Base-by-base conservation (phyloP, 345 rosid genomes). In the Raphanus raphanistrum region DNA sequence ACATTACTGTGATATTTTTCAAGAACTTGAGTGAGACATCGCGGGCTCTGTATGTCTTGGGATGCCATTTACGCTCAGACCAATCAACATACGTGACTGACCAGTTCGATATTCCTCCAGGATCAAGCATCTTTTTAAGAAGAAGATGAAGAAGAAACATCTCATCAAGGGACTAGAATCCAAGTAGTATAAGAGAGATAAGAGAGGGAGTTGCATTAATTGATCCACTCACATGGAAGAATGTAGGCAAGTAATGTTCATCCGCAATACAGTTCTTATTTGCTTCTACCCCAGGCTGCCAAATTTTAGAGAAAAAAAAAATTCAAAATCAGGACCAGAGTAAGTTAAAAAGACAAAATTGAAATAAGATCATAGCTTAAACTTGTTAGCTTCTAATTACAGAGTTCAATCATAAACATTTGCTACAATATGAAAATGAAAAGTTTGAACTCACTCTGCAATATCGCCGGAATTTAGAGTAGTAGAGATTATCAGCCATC, bases 21-120 rank as follows among this genome's bases (percentile, higher is more conserved):
- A 96, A 58, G 77, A 93, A 89, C 58, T 84, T 92, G 4, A 82
- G 85, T 4, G 87, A 84, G 69, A 90, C 59, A 59, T 96, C 97
- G 6, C 79, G 85, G 12, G 90, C 84, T 82, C 82, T 89, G 76
- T 91, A 96, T 26, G 94, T 89, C 82, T 89, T 96, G 25, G 99
- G 98, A 84, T 96, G 98, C 99, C 98, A 96, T 79, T 89, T 93
- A 76, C 93, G 89, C 81, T 96, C 98, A 10, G 98, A 96, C 99
- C 99, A 96, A 84, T 96, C 99, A 63, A 96, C 99, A 66, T 91
- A 90, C 54, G 99, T 96, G 45, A 89, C 95, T 0, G 99, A 88
- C 92, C 98, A 90, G 71, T 90, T 96, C 21, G 98, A 90, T 35
- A 96, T 90, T 21, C 99, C 99, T 66, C 80, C 91, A 63, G 93